Evolutionary conservation across 2,329 filamentous ascomycete species (phyloP).

Genomic region (Elsinoe ampelina): DNA sequence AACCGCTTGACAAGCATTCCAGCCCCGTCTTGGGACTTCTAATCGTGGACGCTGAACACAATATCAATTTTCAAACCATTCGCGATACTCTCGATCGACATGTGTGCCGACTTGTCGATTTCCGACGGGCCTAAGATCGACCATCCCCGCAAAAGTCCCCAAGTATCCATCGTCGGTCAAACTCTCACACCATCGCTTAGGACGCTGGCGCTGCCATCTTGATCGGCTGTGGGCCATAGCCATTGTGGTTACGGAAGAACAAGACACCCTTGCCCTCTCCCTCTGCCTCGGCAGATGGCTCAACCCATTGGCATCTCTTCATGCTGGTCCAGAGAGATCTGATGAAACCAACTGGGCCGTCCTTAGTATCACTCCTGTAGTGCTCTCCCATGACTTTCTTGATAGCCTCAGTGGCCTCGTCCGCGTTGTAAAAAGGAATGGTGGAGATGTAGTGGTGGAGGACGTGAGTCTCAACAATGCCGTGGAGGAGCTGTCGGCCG

Average conservation of each 20-base stretch:
- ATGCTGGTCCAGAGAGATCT: conserved; percentile 70
- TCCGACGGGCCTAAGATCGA: neutral
- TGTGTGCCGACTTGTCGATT: neutral
- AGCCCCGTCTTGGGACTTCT: neutral
- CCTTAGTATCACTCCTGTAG: conserved; percentile 76
- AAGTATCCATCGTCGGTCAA: conserved; percentile 1
- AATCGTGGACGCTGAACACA: conserved; percentile 1
- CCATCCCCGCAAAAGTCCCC: neutral
- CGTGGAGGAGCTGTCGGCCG: conserved; percentile 81
- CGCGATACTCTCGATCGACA: neutral
- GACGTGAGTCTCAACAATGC: conserved; percentile 95
- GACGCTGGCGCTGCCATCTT: conserved; percentile 20
- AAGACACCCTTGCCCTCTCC: conserved; percentile 76
- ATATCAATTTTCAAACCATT: neutral
- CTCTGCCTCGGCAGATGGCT: conserved; percentile 72
- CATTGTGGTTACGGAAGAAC: conserved; percentile 94
- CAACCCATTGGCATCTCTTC: conserved; percentile 93
- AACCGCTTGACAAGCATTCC: conserved; percentile 3
- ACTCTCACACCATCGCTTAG: conserved; percentile 7
- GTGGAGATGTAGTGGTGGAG: conserved; percentile 95
- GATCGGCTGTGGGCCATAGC: conserved; percentile 56
- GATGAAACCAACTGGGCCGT: conserved; percentile 74
- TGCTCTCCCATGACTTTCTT: conserved; percentile 90
- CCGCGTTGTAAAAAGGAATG: conserved; percentile 94
- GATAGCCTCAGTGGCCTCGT: conserved; percentile 90